Percentiles rank a stretch among this genome's conserved stretches.
Conservation (phyloP, 1,284 basidiomycete genomes). For the Peniophora sp. region DNA sequence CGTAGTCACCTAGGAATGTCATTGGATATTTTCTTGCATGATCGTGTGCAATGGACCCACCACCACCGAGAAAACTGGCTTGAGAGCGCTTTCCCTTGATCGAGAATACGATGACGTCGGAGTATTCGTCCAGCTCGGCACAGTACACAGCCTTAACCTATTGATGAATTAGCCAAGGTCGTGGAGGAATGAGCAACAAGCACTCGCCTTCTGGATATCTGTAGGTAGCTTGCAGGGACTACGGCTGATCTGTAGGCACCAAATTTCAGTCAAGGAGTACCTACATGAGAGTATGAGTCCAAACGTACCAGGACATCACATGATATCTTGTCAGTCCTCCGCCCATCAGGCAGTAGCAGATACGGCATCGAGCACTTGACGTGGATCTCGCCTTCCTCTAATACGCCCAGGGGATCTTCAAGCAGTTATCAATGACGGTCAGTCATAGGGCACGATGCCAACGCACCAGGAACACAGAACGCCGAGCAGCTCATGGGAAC, state of each 20-base stretch:
- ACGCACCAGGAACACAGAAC: conserved; percentile 33
- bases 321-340: conserved; percentile 23
- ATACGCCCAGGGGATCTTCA: conserved; percentile 28
- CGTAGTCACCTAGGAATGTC: conserved; percentile 32
- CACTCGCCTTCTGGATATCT: conserved; percentile 33
- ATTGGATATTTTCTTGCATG: too few species aligned
- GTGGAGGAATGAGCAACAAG: background rate
- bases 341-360: conserved; percentile 19
- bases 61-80: conserved; percentile 33
- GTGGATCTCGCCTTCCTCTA: conserved; percentile 30
- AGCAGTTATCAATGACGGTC: background rate
- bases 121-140: conserved; percentile 22
- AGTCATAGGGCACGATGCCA: background rate
- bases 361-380: conserved; percentile 24
- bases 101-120: conserved; percentile 35
- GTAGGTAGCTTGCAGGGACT: conserved; percentile 39
- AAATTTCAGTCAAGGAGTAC: background rate
- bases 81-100: conserved; percentile 27
- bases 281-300: too few species aligned
- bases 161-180: background rate
- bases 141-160: conserved; percentile 32
- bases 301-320: conserved; percentile 31
- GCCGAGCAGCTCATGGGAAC: conserved; percentile 30
- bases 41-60: too few species aligned
- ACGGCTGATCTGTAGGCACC: conserved; percentile 26